Percentiles rank a stretch among this genome's conserved stretches.
Conservation (phyloP, 441 rosid genomes). For the Gossypium davidsonii region DNA sequence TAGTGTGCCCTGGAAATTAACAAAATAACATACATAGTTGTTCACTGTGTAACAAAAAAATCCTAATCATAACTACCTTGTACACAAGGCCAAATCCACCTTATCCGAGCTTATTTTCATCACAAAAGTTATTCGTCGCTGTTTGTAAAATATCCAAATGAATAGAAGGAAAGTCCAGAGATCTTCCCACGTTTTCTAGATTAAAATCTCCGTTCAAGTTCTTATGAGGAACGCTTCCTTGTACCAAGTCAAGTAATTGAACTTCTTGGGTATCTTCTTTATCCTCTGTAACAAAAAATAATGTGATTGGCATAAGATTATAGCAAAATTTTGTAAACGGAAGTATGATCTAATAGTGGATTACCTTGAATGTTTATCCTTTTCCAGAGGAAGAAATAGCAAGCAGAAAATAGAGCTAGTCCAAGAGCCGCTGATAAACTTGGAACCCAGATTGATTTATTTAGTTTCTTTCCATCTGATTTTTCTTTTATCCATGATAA, state of each 20-base stretch:
- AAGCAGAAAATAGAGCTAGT: not conserved
- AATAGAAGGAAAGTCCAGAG: constrained; percentile 15
- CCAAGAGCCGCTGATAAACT: not conserved
- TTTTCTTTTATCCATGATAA: too few relatives aligned
- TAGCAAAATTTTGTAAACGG: not conserved
- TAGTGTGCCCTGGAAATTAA: too few relatives aligned
- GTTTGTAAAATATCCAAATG: not conserved
- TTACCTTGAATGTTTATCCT: not conserved
- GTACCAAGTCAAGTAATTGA: constrained; percentile 5
- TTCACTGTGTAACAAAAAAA: too few relatives aligned
- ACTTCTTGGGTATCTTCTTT: constrained; percentile 10
- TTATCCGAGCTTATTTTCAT: not conserved
- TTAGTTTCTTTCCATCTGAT: not conserved
- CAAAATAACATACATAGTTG: too few relatives aligned
- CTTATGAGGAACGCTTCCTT: not conserved
- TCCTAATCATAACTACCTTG: constrained; percentile 10
- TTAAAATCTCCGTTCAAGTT: not conserved
- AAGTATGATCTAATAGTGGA: not conserved
- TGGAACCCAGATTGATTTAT: not conserved
- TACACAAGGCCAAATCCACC: not conserved
- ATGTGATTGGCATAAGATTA: too few relatives aligned
- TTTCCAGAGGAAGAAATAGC: not conserved
- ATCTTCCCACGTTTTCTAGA: not conserved
- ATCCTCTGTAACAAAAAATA: not conserved
- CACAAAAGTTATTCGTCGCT: not conserved